Percentiles rank a stretch among this genome's conserved stretches.
Conservation (phyloP, 1,284 basidiomycete genomes). For the Cystobasidium pallidum region DNA sequence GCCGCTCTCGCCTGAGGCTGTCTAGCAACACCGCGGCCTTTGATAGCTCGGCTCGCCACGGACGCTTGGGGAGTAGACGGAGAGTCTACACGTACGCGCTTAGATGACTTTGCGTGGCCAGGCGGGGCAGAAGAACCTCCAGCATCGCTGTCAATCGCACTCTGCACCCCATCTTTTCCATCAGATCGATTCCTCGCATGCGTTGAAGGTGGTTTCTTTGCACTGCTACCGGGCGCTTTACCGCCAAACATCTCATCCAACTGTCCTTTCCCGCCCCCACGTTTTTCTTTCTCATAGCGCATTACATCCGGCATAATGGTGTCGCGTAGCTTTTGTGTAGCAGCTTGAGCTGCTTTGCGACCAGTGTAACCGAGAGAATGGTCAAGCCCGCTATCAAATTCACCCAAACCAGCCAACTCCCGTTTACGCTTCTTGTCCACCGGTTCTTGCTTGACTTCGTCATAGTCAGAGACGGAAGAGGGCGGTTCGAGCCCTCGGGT, state of each 20-base stretch:
- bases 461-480: conserved; percentile 1
- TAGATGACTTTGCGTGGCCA: background rate
- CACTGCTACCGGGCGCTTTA: conserved; percentile 36
- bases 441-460: background rate
- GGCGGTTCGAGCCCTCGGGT: background rate
- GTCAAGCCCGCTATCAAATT: background rate
- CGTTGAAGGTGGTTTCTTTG: conserved; percentile 34
- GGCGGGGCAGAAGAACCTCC: background rate
- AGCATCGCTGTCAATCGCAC: conserved; percentile 20
- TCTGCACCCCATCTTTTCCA: background rate
- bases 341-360: conserved; percentile 67
- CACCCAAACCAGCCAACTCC: conserved; percentile 21
- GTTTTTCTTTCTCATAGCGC: conserved; percentile 69
- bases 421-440: conserved; percentile 29
- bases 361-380: conserved; percentile 27
- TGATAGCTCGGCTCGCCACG: conserved; percentile 15
- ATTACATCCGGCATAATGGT: conserved; percentile 75
- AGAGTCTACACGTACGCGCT: background rate
- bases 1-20: background rate
- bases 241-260: conserved; percentile 41
- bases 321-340: conserved; percentile 66
- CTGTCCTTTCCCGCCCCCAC: conserved; percentile 50
- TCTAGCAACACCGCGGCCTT: conserved; percentile 5
- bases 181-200: conserved; percentile 6
- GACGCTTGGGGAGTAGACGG: conserved; percentile 1